Conservation (phyloP, 106 monocot genomes). For the Dactylorhiza incarnata region DNA sequence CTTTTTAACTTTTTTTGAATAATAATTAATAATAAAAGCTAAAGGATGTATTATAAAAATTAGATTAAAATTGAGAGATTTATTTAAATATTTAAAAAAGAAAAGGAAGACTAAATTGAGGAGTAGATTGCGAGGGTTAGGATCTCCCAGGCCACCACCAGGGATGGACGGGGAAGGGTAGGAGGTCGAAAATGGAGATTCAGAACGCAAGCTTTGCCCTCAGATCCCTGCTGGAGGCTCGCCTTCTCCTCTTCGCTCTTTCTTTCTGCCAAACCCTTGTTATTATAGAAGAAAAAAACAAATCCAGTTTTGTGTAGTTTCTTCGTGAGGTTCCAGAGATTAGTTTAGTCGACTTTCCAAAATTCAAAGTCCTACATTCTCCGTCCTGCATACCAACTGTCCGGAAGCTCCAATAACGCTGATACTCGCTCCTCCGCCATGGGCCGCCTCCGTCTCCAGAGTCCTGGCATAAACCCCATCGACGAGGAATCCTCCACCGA, state of each 20-base stretch:
- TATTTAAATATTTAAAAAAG: too few species aligned
- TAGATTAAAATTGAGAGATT: too few species aligned
- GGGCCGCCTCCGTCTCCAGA: conserved; percentile 14
- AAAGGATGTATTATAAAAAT: too few species aligned
- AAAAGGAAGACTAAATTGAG: too few species aligned
- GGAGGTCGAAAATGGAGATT: background rate
- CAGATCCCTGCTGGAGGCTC: conserved; percentile 1
- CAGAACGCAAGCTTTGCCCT: background rate
- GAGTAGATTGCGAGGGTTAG: too few species aligned
- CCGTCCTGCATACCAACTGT: too few species aligned
- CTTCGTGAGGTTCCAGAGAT: background rate
- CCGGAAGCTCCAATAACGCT: background rate
- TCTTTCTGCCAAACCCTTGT: background rate
- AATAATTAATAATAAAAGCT: too few species aligned
- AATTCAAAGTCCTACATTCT: too few species aligned
- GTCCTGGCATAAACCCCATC: conserved; percentile 14
- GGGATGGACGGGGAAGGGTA: background rate
- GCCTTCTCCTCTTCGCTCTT: background rate
- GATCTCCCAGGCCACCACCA: too few species aligned
- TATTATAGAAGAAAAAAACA: background rate
- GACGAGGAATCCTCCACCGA: conserved; percentile 4
- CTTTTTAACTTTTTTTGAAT: too few species aligned
- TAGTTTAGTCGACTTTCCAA: too few species aligned
- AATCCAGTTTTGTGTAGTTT: background rate
- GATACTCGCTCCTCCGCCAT: background rate